Percentiles rank a stretch among this genome's conserved stretches.
phyloP scores from a whole-genome alignment of 148 eudicot species.

The Gaultheria prostrata region DNA sequence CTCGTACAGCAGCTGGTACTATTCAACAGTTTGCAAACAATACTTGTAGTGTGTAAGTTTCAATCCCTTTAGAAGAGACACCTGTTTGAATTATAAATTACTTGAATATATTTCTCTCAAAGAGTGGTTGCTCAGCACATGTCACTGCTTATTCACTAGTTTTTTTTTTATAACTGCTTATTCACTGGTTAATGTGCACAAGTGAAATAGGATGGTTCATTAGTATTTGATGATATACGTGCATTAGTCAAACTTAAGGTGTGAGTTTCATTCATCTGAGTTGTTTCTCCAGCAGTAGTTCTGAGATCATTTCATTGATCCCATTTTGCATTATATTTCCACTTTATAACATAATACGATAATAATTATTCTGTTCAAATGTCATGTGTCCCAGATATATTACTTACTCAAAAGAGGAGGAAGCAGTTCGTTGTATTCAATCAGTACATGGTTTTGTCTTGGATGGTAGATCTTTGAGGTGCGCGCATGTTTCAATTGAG shows the following conservation, averaged over 20 bases:
- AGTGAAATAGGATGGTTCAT: conserved; percentile 3
- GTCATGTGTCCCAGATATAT: conserved; percentile 60
- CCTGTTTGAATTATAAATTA: background rate
- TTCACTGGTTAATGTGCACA: conserved; percentile 11
- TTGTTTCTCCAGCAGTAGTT: background rate
- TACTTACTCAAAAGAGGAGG: conserved; percentile 92
- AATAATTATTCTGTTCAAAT: background rate
- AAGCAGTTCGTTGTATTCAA: conserved; percentile 94
- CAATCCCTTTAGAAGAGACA: background rate
- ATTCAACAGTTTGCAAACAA: conserved; percentile 89
- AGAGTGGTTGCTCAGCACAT: background rate
- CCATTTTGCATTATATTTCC: background rate
- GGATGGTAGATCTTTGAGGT: conserved; percentile 82
- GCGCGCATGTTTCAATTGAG: conserved; percentile 16
- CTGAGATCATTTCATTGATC: background rate
- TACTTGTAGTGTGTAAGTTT: conserved; percentile 95
- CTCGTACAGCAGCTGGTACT: conserved; percentile 89
- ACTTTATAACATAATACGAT: background rate
- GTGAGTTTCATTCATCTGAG: background rate
- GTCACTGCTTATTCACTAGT: background rate
- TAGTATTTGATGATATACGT: background rate
- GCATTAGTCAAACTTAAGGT: background rate
- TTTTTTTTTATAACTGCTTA: no score
- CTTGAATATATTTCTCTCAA: background rate
- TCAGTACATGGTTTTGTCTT: conserved; percentile 86